These are phyloP conservation scores for Salix arbutifolia DNA, from an alignment of 345 rosid species.

Conservation along the genomic window DNA sequence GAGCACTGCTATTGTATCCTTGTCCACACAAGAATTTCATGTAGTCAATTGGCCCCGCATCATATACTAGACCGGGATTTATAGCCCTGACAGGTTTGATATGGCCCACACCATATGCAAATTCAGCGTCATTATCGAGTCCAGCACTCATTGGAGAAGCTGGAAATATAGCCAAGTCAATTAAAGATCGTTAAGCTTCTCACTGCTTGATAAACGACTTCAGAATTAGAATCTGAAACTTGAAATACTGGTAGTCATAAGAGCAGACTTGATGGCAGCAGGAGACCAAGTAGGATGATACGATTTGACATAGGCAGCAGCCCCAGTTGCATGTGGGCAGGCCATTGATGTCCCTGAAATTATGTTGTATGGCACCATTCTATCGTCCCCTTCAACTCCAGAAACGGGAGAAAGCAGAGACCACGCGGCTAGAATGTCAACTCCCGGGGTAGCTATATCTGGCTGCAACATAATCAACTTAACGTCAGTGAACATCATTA, in stretches of 20 bases:
- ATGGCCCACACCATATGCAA: conserved; percentile 40
- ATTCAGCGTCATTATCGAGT: conserved; percentile 25
- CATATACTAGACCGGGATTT: conserved; percentile 43
- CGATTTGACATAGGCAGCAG: conserved; percentile 46
- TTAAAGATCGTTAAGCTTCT: not conserved
- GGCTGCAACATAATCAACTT: conserved; percentile 38
- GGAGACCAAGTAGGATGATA: conserved; percentile 37
- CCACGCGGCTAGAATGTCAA: conserved; percentile 53
- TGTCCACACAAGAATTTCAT: conserved; percentile 40
- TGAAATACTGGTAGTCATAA: conserved; percentile 33
- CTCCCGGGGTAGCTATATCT: conserved; percentile 52
- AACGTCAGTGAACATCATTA: too few species aligned
- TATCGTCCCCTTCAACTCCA: conserved; percentile 13
- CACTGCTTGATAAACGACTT: not conserved
- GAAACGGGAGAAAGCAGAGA: conserved; percentile 14
- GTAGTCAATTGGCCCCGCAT: conserved; percentile 31
- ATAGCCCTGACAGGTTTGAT: conserved; percentile 27
- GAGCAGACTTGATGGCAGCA: conserved; percentile 35
- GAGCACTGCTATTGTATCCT: conserved; percentile 21
- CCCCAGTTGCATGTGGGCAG: conserved; percentile 49
- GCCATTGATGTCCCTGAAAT: conserved; percentile 55
- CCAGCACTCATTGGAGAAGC: conserved; percentile 23
- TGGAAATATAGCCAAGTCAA: not conserved
- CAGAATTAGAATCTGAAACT: not conserved
- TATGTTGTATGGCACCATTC: conserved; percentile 33